Percentiles rank a stretch among this genome's conserved stretches.
These are phyloP conservation scores for Phytophthora pini DNA, from an alignment of 352 stramenopile genomes.

Conservation along the genomic window DNA sequence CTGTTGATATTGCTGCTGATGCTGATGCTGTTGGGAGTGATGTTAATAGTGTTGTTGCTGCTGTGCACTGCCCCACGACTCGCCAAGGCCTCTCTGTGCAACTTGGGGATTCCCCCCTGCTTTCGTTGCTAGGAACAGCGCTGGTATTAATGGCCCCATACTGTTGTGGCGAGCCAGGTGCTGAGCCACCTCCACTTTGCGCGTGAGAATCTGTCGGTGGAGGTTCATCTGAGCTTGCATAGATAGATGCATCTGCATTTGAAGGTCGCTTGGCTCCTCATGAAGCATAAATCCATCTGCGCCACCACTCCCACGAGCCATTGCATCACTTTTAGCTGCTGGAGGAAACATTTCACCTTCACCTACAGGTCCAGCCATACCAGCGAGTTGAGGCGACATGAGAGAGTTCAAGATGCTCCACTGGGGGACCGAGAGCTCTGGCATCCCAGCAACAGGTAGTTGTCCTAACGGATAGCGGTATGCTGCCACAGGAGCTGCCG, in stretches of 20 bases:
- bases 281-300: constrained; percentile 67
- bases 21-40: constrained; percentile 23
- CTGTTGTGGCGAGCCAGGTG: constrained; percentile 48
- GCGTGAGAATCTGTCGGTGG: constrained; percentile 87
- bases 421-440: constrained; percentile 69
- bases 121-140: constrained; percentile 28
- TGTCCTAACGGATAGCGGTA: constrained; percentile 49
- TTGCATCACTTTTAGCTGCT: constrained; percentile 41
- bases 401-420: constrained; percentile 82
- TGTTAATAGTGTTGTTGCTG: constrained; percentile 27
- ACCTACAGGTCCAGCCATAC: constrained; percentile 34
- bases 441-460: constrained; percentile 32
- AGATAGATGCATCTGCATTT: constrained; percentile 86
- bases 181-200: constrained; percentile 86
- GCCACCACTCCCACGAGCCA: constrained; percentile 23
- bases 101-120: constrained; percentile 18
- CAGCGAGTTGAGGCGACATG: constrained; percentile 71
- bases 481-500: constrained; percentile 41
- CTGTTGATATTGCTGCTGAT: constrained; percentile 37
- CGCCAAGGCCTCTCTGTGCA: constrained; percentile 13
- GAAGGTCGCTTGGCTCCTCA: constrained; percentile 65
- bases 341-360: constrained; percentile 29
- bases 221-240: constrained; percentile 92
- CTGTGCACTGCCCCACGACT: constrained; percentile 26
- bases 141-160: constrained; percentile 28